phyloP scores from a whole-genome alignment of 192 early-diverging fungal genomes.

The Gonapodya prolifera region DNA sequence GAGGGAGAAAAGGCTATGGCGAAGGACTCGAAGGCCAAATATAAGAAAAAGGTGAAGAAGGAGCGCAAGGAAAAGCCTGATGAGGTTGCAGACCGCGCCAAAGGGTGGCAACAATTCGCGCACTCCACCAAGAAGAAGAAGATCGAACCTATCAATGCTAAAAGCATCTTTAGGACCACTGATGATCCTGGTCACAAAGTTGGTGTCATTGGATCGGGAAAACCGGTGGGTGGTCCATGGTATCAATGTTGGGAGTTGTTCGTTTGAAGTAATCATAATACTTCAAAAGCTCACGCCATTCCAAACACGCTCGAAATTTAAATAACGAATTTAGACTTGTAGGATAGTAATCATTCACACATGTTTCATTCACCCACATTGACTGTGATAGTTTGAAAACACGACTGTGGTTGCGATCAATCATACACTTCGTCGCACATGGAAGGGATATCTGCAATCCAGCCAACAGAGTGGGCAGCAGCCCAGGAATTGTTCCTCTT shows the following conservation, averaged over 20 bases:
- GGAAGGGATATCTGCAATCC: no score
- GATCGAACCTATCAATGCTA: not conserved
- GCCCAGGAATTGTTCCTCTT: no score
- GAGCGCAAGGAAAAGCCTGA: not conserved
- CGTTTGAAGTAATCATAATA: not conserved
- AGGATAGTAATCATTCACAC: no score
- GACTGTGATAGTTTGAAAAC: no score
- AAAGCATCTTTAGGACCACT: not conserved
- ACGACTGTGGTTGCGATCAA: no score
- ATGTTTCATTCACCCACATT: no score
- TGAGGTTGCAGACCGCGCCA: not conserved
- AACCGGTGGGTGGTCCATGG: conserved; percentile 7
- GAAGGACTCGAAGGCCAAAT: not conserved
- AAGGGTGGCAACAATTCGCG: conserved; percentile 4
- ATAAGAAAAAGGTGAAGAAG: conserved; percentile 6
- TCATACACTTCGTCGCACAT: no score
- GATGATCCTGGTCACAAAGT: conserved; percentile 2
- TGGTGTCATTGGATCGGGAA: not conserved
- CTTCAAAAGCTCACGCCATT: not conserved
- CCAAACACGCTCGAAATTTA: not conserved
- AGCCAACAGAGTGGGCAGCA: no score
- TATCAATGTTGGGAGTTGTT: not conserved
- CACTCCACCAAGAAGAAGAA: not conserved
- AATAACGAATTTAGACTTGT: no score
- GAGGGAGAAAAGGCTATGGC: not conserved